Base-by-base conservation (phyloP, 768 basidiomycete species). In the Suillus brevipes region DNA sequence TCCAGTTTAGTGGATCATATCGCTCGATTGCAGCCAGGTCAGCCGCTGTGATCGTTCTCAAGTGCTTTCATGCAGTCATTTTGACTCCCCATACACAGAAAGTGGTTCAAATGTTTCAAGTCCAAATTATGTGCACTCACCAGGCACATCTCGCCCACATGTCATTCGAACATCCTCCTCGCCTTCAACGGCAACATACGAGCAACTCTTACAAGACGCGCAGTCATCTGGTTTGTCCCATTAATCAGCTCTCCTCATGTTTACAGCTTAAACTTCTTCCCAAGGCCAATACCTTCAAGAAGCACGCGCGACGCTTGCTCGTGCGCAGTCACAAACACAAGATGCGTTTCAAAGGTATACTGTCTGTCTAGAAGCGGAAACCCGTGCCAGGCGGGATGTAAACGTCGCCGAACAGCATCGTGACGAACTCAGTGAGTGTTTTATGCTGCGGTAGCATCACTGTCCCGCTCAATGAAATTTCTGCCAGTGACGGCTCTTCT, bases 271-370 rank as follows among this genome's bases (percentile, higher is more conserved):
- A 66, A 70, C 63, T 47, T 62, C 62, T 23, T 45, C 42, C 64
- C 68, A 74, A 89, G 86, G 85, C 69, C 83, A 87, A 81, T 83
- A 84, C 66, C 79, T 91, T 53, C 85, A 87, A 74, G 84, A 82
- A 59, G 83, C 87, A 23, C 87, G 89, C 38, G 80, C 81, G 56
- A 80, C 86, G 6, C 78, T 90, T n/a, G 70, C 82, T 52, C 83
- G 88, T 52, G 87, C 88, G 25, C 88, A 89, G 71, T 86, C 88
- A 70, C 89, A 90, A 59, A 87, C 89, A 0, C 88, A 90, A 69
- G 89, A 90, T 50, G 84, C 89, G 4, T 89, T 90, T 70, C 81
- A 87, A 72, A 79, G 85, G 60, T 91, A 91, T 70, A 90, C 85
- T 13, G 81, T 85, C 13, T 89, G 86, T 75, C 79, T 91, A 20